phyloP scores from a whole-genome alignment of 2,329 filamentous ascomycete genomes.

The Lachnellula hyalina region DNA sequence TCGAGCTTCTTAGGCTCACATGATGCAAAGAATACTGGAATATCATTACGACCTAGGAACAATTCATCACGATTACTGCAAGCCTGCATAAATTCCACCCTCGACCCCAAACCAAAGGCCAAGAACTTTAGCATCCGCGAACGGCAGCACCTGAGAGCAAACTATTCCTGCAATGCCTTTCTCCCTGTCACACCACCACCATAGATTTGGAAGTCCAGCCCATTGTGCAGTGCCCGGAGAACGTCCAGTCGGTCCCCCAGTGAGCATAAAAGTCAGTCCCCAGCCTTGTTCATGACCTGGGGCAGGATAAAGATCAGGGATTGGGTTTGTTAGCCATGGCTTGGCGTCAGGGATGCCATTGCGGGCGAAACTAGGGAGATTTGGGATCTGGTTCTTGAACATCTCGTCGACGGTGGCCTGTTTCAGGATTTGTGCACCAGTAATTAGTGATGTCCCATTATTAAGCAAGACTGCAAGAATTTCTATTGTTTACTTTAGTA shows the following conservation, averaged over 20 bases:
- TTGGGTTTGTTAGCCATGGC: constrained; percentile 41
- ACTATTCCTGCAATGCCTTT: constrained; percentile 51
- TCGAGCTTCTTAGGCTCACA: too few species aligned
- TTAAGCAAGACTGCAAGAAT: constrained; percentile 59
- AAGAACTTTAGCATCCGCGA: constrained; percentile 25
- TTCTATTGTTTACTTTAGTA: constrained; percentile 19
- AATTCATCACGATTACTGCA: too few species aligned
- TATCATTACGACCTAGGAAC: too few species aligned
- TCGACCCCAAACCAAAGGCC: too few species aligned
- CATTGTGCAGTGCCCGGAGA: constrained; percentile 47
- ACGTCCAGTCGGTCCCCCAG: constrained; percentile 45
- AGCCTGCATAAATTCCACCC: too few species aligned
- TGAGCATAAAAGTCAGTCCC: constrained; percentile 56
- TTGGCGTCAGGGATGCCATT: constrained; percentile 42
- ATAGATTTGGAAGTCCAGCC: constrained; percentile 56
- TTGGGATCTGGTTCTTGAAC: constrained; percentile 58
- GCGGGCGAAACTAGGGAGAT: constrained; percentile 48
- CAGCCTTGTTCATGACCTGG: constrained; percentile 56
- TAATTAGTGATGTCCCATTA: constrained; percentile 54
- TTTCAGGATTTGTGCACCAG: constrained; percentile 48
- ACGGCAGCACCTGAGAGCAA: constrained; percentile 46
- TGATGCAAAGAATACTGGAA: too few species aligned
- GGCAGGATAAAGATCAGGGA: constrained; percentile 38
- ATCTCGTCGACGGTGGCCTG: constrained; percentile 55
- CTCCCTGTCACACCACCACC: constrained; percentile 59